These are phyloP conservation scores for Orbilia oligospora DNA, from an alignment of 2,329 filamentous ascomycete species.

Conservation along the genomic window DNA sequence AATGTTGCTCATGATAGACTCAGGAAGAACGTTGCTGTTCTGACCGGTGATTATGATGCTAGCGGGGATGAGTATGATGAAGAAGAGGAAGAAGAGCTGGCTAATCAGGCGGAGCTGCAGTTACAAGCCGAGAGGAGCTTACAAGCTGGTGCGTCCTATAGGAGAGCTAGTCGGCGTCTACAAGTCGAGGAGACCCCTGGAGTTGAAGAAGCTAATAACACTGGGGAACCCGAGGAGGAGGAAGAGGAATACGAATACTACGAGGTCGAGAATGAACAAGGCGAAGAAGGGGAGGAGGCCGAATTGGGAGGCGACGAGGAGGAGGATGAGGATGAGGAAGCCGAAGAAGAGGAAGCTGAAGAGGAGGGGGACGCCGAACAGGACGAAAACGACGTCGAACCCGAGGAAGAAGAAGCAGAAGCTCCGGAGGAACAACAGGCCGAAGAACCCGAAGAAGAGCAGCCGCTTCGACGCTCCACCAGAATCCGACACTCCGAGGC, in stretches of 20 bases:
- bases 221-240: slow-evolving; percentile 18
- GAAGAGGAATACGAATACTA: slow-evolving; percentile 36
- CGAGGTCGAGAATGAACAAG: slow-evolving; percentile 14
- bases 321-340: slow-evolving; percentile 38
- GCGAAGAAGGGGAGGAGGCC: background rate
- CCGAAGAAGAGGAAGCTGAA: background rate
- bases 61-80: slow-evolving; percentile 28
- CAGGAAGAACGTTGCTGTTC: slow-evolving; percentile 47
- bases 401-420: background rate
- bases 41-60: slow-evolving; percentile 35
- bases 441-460: slow-evolving; percentile 16
- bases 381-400: slow-evolving; percentile 2
- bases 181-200: slow-evolving; percentile 54
- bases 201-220: slow-evolving; percentile 18
- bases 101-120: slow-evolving; percentile 48
- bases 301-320: slow-evolving; percentile 11
- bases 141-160: slow-evolving; percentile 43
- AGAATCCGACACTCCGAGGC: slow-evolving; percentile 46
- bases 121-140: slow-evolving; percentile 49
- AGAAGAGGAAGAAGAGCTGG: slow-evolving; percentile 47
- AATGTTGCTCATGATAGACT: slow-evolving; percentile 39
- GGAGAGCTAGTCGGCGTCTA: slow-evolving; percentile 46
- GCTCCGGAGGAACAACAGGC: slow-evolving; percentile 4
- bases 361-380: slow-evolving; percentile 5
- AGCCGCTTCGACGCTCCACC: slow-evolving; percentile 46